phyloP scores from a whole-genome alignment of 2,329 filamentous ascomycete species.

The Cladosporium sp. region DNA sequence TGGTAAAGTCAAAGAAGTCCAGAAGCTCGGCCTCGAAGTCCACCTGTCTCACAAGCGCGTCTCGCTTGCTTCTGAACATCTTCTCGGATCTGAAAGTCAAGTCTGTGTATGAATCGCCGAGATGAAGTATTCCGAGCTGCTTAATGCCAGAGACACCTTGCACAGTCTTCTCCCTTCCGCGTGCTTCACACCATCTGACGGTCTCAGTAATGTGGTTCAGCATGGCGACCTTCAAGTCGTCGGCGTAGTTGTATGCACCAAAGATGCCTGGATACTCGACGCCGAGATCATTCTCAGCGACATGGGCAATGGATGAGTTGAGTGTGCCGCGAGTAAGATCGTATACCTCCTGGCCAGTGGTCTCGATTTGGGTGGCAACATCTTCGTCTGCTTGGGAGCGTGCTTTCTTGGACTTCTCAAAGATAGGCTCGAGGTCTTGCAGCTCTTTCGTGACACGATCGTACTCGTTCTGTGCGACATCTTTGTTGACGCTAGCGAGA shows the following conservation, averaged over 20 bases:
- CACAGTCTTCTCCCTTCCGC: conserved; percentile 75
- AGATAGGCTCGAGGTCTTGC: conserved; percentile 76
- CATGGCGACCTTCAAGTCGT: conserved; percentile 90
- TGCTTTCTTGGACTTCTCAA: conserved; percentile 80
- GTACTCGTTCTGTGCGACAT: conserved; percentile 82
- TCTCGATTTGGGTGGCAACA: conserved; percentile 79
- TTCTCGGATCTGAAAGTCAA: conserved; percentile 86
- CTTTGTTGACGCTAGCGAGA: conserved; percentile 80
- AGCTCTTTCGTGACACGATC: conserved; percentile 80
- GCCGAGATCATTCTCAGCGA: conserved; percentile 75
- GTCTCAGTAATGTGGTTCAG: conserved; percentile 80
- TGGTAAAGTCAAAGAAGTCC: conserved; percentile 90
- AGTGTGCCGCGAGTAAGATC: conserved; percentile 76
- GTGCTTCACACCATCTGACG: conserved; percentile 78
- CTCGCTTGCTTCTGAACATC: conserved; percentile 86
- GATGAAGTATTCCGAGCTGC: conserved; percentile 80
- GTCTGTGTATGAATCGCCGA: conserved; percentile 82
- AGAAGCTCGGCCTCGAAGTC: conserved; percentile 83
- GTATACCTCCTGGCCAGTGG: conserved; percentile 83
- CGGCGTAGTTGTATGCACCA: conserved; percentile 84
- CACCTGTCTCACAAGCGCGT: conserved; percentile 79
- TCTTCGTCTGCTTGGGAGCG: conserved; percentile 76
- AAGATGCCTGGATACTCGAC: conserved; percentile 86
- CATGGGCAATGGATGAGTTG: conserved; percentile 70
- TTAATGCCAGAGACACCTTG: conserved; percentile 84